Evolutionary conservation across 257 asterid species (phyloP).

Genomic region (Gentiana straminea): DNA sequence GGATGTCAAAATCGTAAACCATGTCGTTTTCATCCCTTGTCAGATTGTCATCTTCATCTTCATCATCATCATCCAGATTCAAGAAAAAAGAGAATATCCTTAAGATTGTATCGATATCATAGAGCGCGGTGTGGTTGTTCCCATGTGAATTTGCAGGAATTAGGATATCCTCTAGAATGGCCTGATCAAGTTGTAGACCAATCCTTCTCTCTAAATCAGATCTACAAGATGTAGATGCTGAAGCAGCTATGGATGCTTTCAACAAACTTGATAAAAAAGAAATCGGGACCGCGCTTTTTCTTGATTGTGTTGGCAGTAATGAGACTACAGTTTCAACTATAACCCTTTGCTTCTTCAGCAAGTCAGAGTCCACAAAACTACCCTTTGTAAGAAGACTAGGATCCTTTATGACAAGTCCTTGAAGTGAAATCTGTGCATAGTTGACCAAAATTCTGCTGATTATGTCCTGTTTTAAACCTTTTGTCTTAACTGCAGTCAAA

Average conservation of each 20-base stretch:
- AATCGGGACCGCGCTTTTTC: slow-evolving; percentile 80
- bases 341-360: slow-evolving; percentile 55
- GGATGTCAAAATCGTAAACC: slow-evolving; percentile 68
- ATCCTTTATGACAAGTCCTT: slow-evolving; percentile 44
- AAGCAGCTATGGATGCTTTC: slow-evolving; percentile 31
- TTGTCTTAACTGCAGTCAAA: slow-evolving; percentile 53
- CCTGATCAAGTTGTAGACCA: slow-evolving; percentile 29
- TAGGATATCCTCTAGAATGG: slow-evolving; percentile 14
- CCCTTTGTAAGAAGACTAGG: slow-evolving; percentile 41
- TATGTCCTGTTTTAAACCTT: slow-evolving; percentile 78
- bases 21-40: slow-evolving; percentile 55
- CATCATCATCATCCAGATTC: slow-evolving; percentile 74
- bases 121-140: slow-evolving; percentile 45
- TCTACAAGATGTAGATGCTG: slow-evolving; percentile 54
- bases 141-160: slow-evolving; percentile 48
- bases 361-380: slow-evolving; percentile 30
- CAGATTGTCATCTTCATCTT: slow-evolving; percentile 27
- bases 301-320: slow-evolving; percentile 65
- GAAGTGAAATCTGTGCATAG: slow-evolving; percentile 71
- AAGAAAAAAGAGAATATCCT: slow-evolving; percentile 75
- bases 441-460: slow-evolving; percentile 67
- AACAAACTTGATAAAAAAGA: slow-evolving; percentile 73
- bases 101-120: slow-evolving; percentile 53
- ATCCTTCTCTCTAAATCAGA: slow-evolving; percentile 12
- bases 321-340: slow-evolving; percentile 53